Conservation (phyloP, 139 green algal species). For the Asterochloris sp. region DNA sequence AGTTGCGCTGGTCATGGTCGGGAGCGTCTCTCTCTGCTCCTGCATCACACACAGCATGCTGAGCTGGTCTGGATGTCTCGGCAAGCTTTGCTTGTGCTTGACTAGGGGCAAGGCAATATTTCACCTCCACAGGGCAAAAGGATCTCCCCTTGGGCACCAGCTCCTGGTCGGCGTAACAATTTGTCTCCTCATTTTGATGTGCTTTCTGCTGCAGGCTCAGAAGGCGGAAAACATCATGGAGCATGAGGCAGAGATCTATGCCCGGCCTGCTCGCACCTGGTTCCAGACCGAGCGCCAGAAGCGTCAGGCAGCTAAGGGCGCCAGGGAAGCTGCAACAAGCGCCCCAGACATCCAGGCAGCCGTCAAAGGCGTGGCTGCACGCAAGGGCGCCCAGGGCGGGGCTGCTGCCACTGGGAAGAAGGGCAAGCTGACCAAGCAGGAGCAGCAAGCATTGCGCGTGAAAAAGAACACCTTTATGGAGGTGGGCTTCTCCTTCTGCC, state of each 20-base stretch:
- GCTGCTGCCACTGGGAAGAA: slow-evolving; percentile 1
- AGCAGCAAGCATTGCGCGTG: background rate
- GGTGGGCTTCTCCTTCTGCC: background rate
- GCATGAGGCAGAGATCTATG: slow-evolving; percentile 89
- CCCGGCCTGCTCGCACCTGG: slow-evolving; percentile 87
- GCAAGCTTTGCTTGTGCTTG: no score
- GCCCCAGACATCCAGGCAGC: slow-evolving; percentile 11
- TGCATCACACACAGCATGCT: no score
- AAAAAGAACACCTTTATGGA: slow-evolving; percentile 17
- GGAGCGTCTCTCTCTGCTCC: no score
- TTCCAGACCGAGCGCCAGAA: slow-evolving; percentile 84
- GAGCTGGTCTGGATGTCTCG: no score
- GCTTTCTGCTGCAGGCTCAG: slow-evolving; percentile 47
- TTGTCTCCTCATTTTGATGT: no score
- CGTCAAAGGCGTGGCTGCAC: background rate
- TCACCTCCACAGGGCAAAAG: no score
- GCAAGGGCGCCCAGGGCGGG: background rate
- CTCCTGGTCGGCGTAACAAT: no score
- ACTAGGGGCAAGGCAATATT: no score
- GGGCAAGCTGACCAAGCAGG: background rate
- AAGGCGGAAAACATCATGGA: slow-evolving; percentile 89
- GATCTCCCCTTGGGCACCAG: no score
- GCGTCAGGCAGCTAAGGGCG: slow-evolving; percentile 28
- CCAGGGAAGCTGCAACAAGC: background rate
- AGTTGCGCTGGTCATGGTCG: no score